Conservation (phyloP, 1,139 yeast genomes). For the Pichia norvegensis region DNA sequence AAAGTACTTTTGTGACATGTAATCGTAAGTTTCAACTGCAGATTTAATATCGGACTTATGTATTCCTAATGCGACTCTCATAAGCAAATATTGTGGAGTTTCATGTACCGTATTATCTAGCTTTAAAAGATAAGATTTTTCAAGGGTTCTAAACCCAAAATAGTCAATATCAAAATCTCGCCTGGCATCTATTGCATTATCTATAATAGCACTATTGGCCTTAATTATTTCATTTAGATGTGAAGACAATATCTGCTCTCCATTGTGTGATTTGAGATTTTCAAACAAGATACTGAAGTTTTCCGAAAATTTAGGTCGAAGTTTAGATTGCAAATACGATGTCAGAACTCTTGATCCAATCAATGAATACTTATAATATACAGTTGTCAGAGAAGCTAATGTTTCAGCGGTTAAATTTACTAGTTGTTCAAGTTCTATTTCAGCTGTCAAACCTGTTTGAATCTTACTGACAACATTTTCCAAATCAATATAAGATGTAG, state of each 20-base stretch:
- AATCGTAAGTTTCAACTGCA: conserved; percentile 41
- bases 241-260: conserved; percentile 7
- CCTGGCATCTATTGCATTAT: conserved; percentile 31
- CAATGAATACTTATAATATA: conserved; percentile 40
- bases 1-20: conserved; percentile 45
- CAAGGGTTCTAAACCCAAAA: conserved; percentile 48
- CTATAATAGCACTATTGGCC: conserved; percentile 31
- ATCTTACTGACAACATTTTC: conserved; percentile 18
- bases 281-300: conserved; percentile 27
- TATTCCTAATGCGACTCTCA: conserved; percentile 49
- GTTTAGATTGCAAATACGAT: conserved; percentile 29
- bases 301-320: conserved; percentile 31
- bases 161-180: conserved; percentile 40
- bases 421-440: conserved; percentile 30
- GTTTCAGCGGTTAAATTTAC: conserved; percentile 37
- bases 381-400: conserved; percentile 38
- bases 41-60: conserved; percentile 35
- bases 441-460: conserved; percentile 30
- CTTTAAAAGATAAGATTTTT: conserved; percentile 39
- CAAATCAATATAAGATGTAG: conserved; percentile 13
- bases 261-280: conserved; percentile 4
- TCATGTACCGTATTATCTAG: conserved; percentile 35
- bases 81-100: conserved; percentile 43
- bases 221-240: conserved; percentile 2
- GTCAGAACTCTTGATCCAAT: conserved; percentile 44